These are phyloP conservation scores for Telfairia occidentalis DNA, from an alignment of 331 rosid species.

Conservation along the genomic window DNA sequence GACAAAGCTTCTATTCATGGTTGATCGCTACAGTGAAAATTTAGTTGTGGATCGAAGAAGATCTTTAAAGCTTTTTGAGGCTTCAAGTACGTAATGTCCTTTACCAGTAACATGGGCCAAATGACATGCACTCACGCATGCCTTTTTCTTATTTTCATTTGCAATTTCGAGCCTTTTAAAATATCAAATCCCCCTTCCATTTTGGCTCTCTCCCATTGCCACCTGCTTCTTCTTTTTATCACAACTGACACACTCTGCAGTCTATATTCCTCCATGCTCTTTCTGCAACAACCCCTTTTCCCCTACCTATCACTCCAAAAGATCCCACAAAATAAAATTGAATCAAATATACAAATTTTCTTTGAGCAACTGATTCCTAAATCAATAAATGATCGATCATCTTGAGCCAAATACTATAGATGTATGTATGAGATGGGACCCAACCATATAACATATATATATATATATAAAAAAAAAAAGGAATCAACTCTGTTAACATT, in stretches of 20 bases:
- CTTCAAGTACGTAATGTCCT: conserved; percentile 39
- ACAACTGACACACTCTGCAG: not conserved
- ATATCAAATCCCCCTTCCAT: conserved; percentile 12
- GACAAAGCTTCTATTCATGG: conserved; percentile 4
- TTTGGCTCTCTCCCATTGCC: not conserved
- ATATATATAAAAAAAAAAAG: too few species aligned
- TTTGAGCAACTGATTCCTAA: not conserved
- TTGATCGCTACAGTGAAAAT: conserved; percentile 11
- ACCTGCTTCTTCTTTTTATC: not conserved
- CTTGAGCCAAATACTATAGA: not conserved
- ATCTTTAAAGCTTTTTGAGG: conserved; percentile 36
- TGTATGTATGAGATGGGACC: too few species aligned
- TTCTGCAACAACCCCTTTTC: conserved; percentile 6
- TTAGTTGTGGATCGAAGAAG: conserved; percentile 33
- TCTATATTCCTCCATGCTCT: conserved; percentile 6
- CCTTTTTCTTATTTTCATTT: conserved; percentile 13
- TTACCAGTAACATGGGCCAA: conserved; percentile 30
- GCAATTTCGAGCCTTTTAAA: not conserved
- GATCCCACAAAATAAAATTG: not conserved
- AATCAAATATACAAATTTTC: too few species aligned
- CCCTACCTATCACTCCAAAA: not conserved
- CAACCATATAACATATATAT: too few species aligned
- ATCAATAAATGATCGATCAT: not conserved
- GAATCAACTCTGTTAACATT: not conserved
- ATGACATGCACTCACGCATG: conserved; percentile 16